phyloP scores from a whole-genome alignment of 2,329 filamentous ascomycete genomes.

The Arthrinium puccinioides region DNA sequence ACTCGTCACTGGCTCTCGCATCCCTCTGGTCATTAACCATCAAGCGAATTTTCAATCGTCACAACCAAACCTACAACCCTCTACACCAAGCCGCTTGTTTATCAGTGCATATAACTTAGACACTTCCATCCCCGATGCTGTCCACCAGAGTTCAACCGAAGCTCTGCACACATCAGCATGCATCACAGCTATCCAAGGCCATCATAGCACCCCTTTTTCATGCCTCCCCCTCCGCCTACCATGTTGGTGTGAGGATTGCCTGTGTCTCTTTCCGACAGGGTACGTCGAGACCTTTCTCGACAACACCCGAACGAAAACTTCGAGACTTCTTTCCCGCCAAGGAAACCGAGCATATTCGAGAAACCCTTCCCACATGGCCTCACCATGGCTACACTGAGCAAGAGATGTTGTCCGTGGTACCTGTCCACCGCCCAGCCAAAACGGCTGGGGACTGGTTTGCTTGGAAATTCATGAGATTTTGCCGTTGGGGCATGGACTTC shows the following conservation, averaged over 20 bases:
- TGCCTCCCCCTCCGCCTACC: slow-evolving; percentile 11
- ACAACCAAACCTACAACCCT: too few relatives aligned
- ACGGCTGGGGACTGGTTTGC: slow-evolving; percentile 73
- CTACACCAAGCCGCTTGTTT: too few relatives aligned
- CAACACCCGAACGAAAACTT: slow-evolving; percentile 36
- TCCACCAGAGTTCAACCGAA: slow-evolving; percentile 20
- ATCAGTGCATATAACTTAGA: neutral
- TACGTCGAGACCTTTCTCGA: slow-evolving; percentile 37
- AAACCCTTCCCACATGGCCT: slow-evolving; percentile 60
- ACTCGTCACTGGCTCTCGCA: too few relatives aligned
- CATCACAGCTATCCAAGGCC: slow-evolving; percentile 17
- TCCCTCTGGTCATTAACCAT: too few relatives aligned
- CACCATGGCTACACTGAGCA: slow-evolving; percentile 69
- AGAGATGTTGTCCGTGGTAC: slow-evolving; percentile 67
- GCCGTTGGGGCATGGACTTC: slow-evolving; percentile 74
- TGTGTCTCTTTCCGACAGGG: slow-evolving; percentile 15
- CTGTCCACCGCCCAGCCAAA: slow-evolving; percentile 70
- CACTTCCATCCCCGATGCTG: slow-evolving; percentile 15
- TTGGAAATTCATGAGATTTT: slow-evolving; percentile 65
- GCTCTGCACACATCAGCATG: slow-evolving; percentile 23
- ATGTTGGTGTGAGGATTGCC: slow-evolving; percentile 20
- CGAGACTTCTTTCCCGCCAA: slow-evolving; percentile 57
- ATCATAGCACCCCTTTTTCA: slow-evolving; percentile 14
- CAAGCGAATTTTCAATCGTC: too few relatives aligned
- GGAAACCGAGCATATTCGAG: slow-evolving; percentile 53